Evolutionary conservation across 148 eudicot genomes (phyloP).

Genomic region (Vaccinium vitisidaea): DNA sequence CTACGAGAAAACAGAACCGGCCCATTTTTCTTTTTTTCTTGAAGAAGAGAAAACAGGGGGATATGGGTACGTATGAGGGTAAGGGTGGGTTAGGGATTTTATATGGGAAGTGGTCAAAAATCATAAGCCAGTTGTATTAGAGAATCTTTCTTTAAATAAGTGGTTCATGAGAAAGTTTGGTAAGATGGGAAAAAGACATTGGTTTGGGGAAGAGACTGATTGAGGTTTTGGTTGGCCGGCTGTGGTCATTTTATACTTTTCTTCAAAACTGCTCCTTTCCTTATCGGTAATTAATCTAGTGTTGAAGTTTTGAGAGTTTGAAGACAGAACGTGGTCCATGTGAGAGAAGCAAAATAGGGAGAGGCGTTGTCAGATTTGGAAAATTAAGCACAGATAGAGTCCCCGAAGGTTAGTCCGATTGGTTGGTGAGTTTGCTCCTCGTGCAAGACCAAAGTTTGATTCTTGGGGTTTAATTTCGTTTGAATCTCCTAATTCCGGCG

Average conservation of each 20-base stretch:
- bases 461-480: too few species aligned
- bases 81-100: not conserved
- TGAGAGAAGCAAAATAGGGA: not conserved
- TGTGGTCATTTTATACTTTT: not conserved
- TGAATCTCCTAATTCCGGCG: too few species aligned
- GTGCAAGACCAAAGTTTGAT: too few species aligned
- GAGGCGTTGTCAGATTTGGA: not conserved
- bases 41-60: not conserved
- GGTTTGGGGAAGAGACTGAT: not conserved
- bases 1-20: constrained; percentile 26
- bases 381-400: too few species aligned
- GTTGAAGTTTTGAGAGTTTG: not conserved
- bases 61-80: not conserved
- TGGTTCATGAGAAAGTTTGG: not conserved
- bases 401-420: too few species aligned
- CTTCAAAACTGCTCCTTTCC: not conserved
- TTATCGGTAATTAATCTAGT: not conserved
- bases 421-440: too few species aligned
- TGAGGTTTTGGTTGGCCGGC: not conserved
- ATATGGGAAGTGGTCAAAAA: not conserved
- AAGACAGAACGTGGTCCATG: not conserved
- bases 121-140: constrained; percentile 15
- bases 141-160: not conserved
- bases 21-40: constrained; percentile 18
- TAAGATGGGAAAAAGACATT: not conserved